Base-by-base conservation (phyloP, 163 green algal genomes). In the Volvox carteri region DNA sequence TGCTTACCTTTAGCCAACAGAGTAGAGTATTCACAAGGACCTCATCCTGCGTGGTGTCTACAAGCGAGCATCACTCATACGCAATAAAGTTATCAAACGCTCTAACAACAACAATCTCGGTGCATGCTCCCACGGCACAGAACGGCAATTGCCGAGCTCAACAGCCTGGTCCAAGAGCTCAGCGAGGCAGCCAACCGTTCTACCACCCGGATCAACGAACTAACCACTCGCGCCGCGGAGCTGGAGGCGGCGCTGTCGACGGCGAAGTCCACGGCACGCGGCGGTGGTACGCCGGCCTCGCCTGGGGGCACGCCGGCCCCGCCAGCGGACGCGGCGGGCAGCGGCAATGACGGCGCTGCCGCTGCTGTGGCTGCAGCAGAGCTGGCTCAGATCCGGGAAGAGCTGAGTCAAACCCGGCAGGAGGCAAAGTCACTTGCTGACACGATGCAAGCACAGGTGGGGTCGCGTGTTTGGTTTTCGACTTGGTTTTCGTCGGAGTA, bases 391-490 rank as follows among this genome's bases (percentile, higher is more conserved):
- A 30, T 30, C 30, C 41, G 39, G 30, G 56, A 70, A 58, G 87
- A 87, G 70, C 72, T 91, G 54, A 37, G 72, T 56, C 81, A 86
- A 41, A 89, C 79, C 23, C 87, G 80, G 44, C 30, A 46, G 16
- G 79, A 91, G 58, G 58, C 60, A 25, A 62, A 67, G 52, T 54
- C 80, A 28, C 58, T 86, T n/a, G 60, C 50, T 0, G 72, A 86
- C 4, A 8, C 72, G 44, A 46, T 91, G 87, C 87, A 89, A 35
- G 33, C n/a, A 11, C 78, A 91, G 86, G 86, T 90, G 60, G 16
- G 75, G 6, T 18, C 4, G 68, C 48, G n/a, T n/a, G n/a, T n/a
- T n/a, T n/a, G n/a, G n/a, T n/a, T n/a, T n/a, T n/a, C n/a, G n/a
- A n/a, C n/a, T n/a, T n/a, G n/a, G n/a, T n/a, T n/a, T n/a, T n/a